Evolutionary conservation across 768 basidiomycete genomes (phyloP).

Genomic region (Hemileccinum rubropunctum): DNA sequence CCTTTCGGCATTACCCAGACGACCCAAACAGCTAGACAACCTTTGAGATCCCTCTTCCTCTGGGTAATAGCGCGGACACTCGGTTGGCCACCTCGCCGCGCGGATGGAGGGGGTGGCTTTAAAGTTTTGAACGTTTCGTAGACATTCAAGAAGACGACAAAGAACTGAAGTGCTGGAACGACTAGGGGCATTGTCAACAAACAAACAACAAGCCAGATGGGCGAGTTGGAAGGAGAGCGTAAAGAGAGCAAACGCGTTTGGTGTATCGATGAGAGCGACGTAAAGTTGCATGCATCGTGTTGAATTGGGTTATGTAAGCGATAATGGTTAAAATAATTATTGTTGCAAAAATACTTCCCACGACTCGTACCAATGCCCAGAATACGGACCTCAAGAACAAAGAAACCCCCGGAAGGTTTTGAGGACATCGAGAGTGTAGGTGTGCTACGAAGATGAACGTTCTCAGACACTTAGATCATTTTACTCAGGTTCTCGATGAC

Average conservation of each 20-base stretch:
- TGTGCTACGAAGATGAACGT: neutral
- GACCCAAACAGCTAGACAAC: slow-evolving; percentile 79
- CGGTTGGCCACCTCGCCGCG: slow-evolving; percentile 51
- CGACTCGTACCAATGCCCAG: slow-evolving; percentile 70
- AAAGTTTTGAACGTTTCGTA: slow-evolving; percentile 85
- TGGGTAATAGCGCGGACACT: slow-evolving; percentile 67
- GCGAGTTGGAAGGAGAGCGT: neutral
- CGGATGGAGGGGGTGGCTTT: slow-evolving; percentile 57
- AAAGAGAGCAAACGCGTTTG: slow-evolving; percentile 6
- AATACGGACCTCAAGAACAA: slow-evolving; percentile 89
- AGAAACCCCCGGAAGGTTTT: slow-evolving; percentile 91
- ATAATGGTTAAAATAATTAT: neutral
- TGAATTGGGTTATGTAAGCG: slow-evolving; percentile 22
- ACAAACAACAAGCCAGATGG: slow-evolving; percentile 2
- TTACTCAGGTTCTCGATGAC: slow-evolving; percentile 84
- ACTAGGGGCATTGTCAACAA: slow-evolving; percentile 59
- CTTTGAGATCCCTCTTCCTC: slow-evolving; percentile 84
- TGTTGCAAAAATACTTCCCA: slow-evolving; percentile 13
- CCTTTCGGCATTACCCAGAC: slow-evolving; percentile 62
- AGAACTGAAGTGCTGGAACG: slow-evolving; percentile 60
- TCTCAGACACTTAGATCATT: slow-evolving; percentile 4
- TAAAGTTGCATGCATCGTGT: slow-evolving; percentile 12
- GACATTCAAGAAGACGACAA: slow-evolving; percentile 74
- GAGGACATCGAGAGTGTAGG: slow-evolving; percentile 87
- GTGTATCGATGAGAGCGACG: slow-evolving; percentile 17